phyloP scores from a whole-genome alignment of 352 stramenopile genomes.

The Pelagophyceae sp. region DNA sequence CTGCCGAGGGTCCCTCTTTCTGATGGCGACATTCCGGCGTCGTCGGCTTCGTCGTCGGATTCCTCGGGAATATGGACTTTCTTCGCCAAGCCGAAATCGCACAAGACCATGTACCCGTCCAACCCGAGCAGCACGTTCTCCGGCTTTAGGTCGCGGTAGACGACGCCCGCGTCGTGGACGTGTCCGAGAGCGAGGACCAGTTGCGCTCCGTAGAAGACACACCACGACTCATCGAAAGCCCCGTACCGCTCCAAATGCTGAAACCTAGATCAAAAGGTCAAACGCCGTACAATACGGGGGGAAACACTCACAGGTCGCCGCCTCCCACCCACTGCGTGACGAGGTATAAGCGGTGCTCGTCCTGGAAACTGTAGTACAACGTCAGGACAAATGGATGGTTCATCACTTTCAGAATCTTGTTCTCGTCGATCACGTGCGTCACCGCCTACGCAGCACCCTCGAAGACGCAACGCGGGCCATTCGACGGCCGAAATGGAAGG shows the following conservation, averaged over 20 bases:
- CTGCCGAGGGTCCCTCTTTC: too few relatives aligned
- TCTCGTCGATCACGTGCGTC: neutral
- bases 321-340: conserved; percentile 29
- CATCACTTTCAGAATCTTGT: neutral
- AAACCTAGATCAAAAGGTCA: too few relatives aligned
- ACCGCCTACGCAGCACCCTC: neutral
- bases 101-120: conserved; percentile 69
- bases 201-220: conserved; percentile 39
- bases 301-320: neutral
- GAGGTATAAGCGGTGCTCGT: conserved; percentile 37
- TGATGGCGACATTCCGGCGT: too few relatives aligned
- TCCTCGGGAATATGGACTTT: conserved; percentile 14
- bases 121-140: conserved; percentile 70
- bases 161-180: conserved; percentile 70
- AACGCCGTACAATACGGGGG: too few relatives aligned
- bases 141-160: conserved; percentile 85
- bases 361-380: conserved; percentile 43
- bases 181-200: conserved; percentile 37
- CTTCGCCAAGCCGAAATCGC: conserved; percentile 64
- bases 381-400: conserved; percentile 37
- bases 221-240: conserved; percentile 32
- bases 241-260: conserved; percentile 30
- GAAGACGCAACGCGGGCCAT: neutral
- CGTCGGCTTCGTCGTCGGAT: neutral
- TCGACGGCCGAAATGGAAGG: neutral